Evolutionary conservation across 805 yeast species (phyloP).

Genomic region (Blastobotrys chiropterorum): DNA sequence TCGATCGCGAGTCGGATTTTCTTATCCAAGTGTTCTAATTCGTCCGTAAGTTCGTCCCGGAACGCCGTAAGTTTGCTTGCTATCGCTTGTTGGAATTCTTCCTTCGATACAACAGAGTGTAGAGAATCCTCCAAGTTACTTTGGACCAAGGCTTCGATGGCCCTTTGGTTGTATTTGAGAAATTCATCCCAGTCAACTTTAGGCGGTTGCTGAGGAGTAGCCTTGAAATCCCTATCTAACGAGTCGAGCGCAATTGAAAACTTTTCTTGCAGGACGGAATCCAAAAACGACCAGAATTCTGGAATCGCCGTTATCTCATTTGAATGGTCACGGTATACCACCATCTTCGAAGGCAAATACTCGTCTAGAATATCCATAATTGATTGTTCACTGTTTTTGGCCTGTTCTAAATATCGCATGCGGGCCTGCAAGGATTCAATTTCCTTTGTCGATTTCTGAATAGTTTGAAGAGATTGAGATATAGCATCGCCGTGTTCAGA

Average conservation of each 20-base stretch:
- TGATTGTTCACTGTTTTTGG: conserved; percentile 4
- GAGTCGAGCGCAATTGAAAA: neutral
- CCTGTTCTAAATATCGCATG: conserved; percentile 4
- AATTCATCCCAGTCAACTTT: conserved; percentile 7
- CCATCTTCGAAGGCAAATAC: conserved; percentile 8
- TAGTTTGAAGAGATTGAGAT: neutral
- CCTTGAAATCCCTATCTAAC: neutral
- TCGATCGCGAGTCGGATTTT: neutral
- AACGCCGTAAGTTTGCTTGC: neutral
- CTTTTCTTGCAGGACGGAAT: neutral
- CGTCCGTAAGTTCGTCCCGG: neutral
- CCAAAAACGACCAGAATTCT: conserved; percentile 10
- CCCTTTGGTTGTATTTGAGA: neutral
- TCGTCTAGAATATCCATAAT: conserved; percentile 6
- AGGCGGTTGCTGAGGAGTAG: neutral
- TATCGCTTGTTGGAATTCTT: neutral
- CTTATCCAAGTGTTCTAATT: conserved; percentile 3
- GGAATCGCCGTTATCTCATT: conserved; percentile 5
- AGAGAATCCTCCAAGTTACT: neutral
- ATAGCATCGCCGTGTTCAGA: conserved; percentile 2
- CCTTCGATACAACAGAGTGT: neutral
- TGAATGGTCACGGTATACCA: conserved; percentile 4
- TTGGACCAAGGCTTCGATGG: neutral
- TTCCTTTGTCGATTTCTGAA: neutral
- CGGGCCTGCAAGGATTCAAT: conserved; percentile 5